Conservation (phyloP, 1,284 basidiomycete genomes). For the Meripilus lineatus region DNA sequence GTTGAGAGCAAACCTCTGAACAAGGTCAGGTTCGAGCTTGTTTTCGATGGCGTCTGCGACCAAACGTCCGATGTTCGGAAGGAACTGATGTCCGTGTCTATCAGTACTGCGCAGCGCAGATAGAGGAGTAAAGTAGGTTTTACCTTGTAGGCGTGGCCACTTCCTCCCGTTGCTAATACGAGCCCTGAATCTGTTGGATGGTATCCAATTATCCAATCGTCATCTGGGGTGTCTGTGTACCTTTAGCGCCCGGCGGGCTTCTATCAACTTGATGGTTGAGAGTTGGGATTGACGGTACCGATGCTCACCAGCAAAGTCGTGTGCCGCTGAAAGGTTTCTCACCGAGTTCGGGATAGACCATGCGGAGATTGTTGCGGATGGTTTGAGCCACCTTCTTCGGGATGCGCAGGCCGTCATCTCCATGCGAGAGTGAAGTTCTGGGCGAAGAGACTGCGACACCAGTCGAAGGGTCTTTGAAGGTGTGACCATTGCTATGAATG, state of each 20-base stretch:
- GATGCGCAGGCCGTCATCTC: slow-evolving; percentile 54
- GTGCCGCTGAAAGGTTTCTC: slow-evolving; percentile 62
- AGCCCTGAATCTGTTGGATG: slow-evolving; percentile 54
- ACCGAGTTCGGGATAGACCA: slow-evolving; percentile 70
- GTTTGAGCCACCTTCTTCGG: slow-evolving; percentile 47
- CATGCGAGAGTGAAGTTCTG: slow-evolving; percentile 54
- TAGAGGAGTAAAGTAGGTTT: too few relatives aligned
- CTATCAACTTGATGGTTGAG: not conserved
- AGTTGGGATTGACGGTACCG: not conserved
- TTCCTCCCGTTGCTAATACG: slow-evolving; percentile 71
- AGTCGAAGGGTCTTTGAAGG: slow-evolving; percentile 36
- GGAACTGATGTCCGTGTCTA: slow-evolving; percentile 72
- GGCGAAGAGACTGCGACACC: slow-evolving; percentile 52
- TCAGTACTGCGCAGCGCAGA: too few relatives aligned
- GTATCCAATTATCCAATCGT: slow-evolving; percentile 75
- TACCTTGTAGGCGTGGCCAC: slow-evolving; percentile 85
- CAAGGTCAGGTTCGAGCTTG: slow-evolving; percentile 45
- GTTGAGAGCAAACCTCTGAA: slow-evolving; percentile 50
- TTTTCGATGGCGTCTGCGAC: slow-evolving; percentile 70
- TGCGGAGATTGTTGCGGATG: slow-evolving; percentile 49
- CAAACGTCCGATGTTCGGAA: slow-evolving; percentile 76
- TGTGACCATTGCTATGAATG: slow-evolving; percentile 62
- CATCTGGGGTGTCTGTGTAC: slow-evolving; percentile 77
- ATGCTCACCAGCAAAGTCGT: slow-evolving; percentile 76
- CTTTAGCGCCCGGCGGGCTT: slow-evolving; percentile 37